Conservation (phyloP, 2,329 filamentous ascomycete genomes). For the Alternaria conjuncta region DNA sequence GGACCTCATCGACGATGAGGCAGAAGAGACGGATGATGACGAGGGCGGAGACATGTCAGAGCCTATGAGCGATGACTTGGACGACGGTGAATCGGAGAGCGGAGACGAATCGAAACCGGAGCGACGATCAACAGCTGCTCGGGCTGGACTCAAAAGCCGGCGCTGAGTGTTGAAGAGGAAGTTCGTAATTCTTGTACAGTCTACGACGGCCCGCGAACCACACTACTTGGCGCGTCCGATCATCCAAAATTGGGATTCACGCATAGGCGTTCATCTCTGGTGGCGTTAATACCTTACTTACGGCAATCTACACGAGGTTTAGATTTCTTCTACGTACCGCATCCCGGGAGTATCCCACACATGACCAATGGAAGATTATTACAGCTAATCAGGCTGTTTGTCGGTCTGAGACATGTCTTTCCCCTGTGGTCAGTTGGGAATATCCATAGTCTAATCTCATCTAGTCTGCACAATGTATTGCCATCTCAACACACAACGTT, state of each 20-base stretch:
- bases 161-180: conserved; percentile 19
- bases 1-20: conserved; percentile 59
- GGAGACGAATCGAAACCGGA: conserved; percentile 50
- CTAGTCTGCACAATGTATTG: neutral
- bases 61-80: conserved; percentile 54
- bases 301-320: conserved; percentile 2
- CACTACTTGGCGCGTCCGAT: conserved; percentile 6
- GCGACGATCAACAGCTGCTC: conserved; percentile 42
- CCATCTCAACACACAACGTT: neutral
- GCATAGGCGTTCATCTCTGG: conserved; percentile 3
- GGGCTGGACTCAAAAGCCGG: conserved; percentile 39
- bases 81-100: conserved; percentile 53
- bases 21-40: conserved; percentile 56
- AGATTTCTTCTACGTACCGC: neutral
- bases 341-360: neutral
- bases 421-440: neutral
- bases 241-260: conserved; percentile 10
- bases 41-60: conserved; percentile 56
- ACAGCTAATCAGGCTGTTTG: neutral
- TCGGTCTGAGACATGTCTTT: neutral
- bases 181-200: conserved; percentile 11
- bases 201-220: conserved; percentile 2
- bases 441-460: neutral
- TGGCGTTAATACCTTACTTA: conserved; percentile 2
- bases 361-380: conserved; percentile 13